phyloP scores from a whole-genome alignment of 495 filamentous ascomycete genomes.

The Hypoxylon fuscum region DNA sequence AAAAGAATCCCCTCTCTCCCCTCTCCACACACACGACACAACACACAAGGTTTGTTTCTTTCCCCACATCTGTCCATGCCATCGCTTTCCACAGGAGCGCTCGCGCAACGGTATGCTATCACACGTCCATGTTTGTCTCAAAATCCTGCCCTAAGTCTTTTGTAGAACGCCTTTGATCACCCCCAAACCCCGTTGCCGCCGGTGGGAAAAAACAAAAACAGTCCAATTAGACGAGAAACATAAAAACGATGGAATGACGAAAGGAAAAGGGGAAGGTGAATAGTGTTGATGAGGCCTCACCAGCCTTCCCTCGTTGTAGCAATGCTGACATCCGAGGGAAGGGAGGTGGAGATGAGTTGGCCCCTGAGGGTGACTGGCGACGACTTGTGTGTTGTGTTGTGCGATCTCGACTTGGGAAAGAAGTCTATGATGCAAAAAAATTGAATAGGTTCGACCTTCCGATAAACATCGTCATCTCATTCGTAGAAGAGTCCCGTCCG shows the following conservation, averaged over 20 bases:
- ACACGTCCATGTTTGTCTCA: conserved; percentile 28
- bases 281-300: conserved; percentile 35
- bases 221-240: conserved; percentile 8
- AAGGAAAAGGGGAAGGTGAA: conserved; percentile 21
- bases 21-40: background rate
- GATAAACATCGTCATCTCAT: conserved; percentile 37
- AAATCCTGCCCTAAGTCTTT: conserved; percentile 34
- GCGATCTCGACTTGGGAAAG: conserved; percentile 33
- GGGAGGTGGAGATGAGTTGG: conserved; percentile 1
- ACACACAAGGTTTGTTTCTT: background rate
- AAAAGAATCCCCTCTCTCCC: background rate
- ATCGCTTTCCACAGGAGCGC: conserved; percentile 3
- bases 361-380: conserved; percentile 20
- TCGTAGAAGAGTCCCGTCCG: conserved; percentile 25
- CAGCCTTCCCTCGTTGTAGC: conserved; percentile 17
- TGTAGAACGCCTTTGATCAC: conserved; percentile 28
- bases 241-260: conserved; percentile 11
- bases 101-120: conserved; percentile 29
- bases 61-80: conserved; percentile 4
- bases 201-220: conserved; percentile 13
- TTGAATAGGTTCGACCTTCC: conserved; percentile 23
- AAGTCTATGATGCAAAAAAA: conserved; percentile 38
- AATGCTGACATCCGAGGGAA: conserved; percentile 12
- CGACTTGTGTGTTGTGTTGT: conserved; percentile 23
- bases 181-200: background rate